These are phyloP conservation scores for Coemansia sp. DNA, from an alignment of 192 early-diverging fungal genomes.

Conservation along the genomic window DNA sequence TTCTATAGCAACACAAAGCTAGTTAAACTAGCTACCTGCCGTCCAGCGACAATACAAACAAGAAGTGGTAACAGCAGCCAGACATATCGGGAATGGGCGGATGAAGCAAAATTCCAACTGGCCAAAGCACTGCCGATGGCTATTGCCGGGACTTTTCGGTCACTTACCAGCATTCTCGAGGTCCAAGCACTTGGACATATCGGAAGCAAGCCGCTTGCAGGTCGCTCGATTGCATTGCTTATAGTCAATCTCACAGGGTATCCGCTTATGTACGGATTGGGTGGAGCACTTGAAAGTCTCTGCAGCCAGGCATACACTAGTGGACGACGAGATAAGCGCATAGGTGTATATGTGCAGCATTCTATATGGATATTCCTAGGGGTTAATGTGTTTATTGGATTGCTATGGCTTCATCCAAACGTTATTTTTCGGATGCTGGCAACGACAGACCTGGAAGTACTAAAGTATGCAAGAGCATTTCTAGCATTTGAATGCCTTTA, in stretches of 20 bases:
- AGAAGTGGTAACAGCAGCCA: background rate
- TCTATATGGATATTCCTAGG: conserved; percentile 72
- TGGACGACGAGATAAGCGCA: conserved; percentile 53
- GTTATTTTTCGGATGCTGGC: conserved; percentile 63
- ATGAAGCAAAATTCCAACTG: conserved; percentile 28
- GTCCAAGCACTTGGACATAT: conserved; percentile 66
- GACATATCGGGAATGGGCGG: conserved; percentile 18
- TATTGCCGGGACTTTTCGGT: conserved; percentile 62
- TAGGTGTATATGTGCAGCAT: conserved; percentile 76
- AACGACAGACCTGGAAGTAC: conserved; percentile 73
- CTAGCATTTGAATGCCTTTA: conserved; percentile 67
- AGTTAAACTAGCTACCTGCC: background rate
- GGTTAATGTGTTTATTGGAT: conserved; percentile 18
- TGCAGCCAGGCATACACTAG: conserved; percentile 74
- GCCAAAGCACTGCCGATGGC: conserved; percentile 58
- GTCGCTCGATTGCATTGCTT: conserved; percentile 67
- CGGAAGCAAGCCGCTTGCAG: conserved; percentile 61
- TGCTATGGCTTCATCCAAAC: conserved; percentile 43
- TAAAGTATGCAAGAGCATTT: conserved; percentile 66
- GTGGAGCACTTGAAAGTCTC: conserved; percentile 74
- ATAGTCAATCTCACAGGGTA: conserved; percentile 75
- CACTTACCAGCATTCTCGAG: conserved; percentile 62
- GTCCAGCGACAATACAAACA: background rate
- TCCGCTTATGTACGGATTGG: conserved; percentile 69
- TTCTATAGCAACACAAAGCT: background rate